Conservation (phyloP, 768 basidiomycete species). For the Crepidotus variabilis region DNA sequence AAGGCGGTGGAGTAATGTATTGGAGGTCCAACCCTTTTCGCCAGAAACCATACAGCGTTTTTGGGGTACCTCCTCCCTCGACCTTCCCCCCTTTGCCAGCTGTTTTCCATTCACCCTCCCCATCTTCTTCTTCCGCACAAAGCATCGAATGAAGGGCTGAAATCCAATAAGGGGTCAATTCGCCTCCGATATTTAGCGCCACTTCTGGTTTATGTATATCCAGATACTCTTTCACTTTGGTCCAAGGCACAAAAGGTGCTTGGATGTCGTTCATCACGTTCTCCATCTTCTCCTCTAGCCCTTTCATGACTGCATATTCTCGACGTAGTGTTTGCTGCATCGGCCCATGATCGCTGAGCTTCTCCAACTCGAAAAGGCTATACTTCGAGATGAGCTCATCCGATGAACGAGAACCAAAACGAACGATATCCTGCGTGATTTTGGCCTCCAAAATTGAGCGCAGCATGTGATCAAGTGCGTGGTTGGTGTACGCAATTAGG, state of each 20-base stretch:
- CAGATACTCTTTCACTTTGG: constrained; percentile 38
- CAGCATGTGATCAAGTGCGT: constrained; percentile 74
- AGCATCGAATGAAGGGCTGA: neutral
- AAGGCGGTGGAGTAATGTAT: too few species aligned
- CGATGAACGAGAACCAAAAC: constrained; percentile 60
- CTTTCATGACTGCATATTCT: constrained; percentile 33
- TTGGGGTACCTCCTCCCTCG: constrained; percentile 15
- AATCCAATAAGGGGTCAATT: constrained; percentile 49
- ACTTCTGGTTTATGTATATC: constrained; percentile 37
- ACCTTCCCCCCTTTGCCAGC: constrained; percentile 12
- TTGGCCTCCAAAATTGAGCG: constrained; percentile 56
- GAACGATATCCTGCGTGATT: constrained; percentile 61
- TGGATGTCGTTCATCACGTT: constrained; percentile 40
- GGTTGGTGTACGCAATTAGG: constrained; percentile 67
- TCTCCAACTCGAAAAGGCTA: constrained; percentile 59
- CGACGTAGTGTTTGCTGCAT: constrained; percentile 30
- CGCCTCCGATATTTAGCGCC: constrained; percentile 35
- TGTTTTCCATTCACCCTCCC: constrained; percentile 6
- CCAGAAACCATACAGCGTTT: constrained; percentile 47
- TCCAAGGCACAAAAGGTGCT: constrained; percentile 20
- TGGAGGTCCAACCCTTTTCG: constrained; percentile 36
- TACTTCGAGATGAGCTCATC: constrained; percentile 58
- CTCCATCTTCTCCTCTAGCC: constrained; percentile 41
- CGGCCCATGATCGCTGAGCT: constrained; percentile 32
- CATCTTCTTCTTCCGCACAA: constrained; percentile 4